A percentile compares a stretch with the other conserved stretches of the same genome.
Conservation (phyloP, 306 rosid species). For the Mimosa pudica region DNA sequence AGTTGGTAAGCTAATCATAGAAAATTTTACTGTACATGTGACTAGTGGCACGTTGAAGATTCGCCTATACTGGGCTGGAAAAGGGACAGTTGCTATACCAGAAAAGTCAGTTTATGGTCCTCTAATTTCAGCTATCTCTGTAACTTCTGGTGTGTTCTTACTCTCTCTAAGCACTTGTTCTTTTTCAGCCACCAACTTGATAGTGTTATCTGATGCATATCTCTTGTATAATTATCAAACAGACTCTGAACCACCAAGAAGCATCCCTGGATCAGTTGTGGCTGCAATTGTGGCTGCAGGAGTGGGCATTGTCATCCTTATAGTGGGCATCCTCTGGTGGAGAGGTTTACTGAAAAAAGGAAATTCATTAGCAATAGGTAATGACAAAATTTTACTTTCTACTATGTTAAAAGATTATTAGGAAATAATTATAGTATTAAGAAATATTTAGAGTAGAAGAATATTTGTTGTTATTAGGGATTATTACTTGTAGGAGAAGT, state of each 20-base stretch:
- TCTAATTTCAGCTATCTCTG: slow-evolving; percentile 50
- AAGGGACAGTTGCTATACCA: slow-evolving; percentile 41
- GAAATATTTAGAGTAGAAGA: too few species aligned
- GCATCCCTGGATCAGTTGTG: slow-evolving; percentile 37
- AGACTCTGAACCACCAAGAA: slow-evolving; percentile 43
- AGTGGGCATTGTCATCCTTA: slow-evolving; percentile 32
- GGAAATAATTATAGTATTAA: too few species aligned
- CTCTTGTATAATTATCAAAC: neutral
- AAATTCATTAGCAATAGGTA: slow-evolving; percentile 40
- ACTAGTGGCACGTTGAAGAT: slow-evolving; percentile 30
- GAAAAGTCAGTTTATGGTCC: slow-evolving; percentile 45
- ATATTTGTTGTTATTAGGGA: too few species aligned
- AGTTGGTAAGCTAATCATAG: slow-evolving; percentile 22
- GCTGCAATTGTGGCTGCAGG: slow-evolving; percentile 49
- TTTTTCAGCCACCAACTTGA: neutral
- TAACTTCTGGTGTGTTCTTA: slow-evolving; percentile 39
- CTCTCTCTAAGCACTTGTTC: neutral
- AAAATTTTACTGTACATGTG: slow-evolving; percentile 12
- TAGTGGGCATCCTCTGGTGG: slow-evolving; percentile 44
- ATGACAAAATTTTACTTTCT: neutral
- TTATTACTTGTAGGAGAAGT: too few species aligned
- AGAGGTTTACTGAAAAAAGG: slow-evolving; percentile 33
- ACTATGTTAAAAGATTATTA: too few species aligned
- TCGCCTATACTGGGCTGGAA: slow-evolving; percentile 38
- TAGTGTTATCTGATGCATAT: neutral